These are phyloP conservation scores for Boletus rubescentipes DNA, from an alignment of 768 basidiomycete species.

Conservation along the genomic window DNA sequence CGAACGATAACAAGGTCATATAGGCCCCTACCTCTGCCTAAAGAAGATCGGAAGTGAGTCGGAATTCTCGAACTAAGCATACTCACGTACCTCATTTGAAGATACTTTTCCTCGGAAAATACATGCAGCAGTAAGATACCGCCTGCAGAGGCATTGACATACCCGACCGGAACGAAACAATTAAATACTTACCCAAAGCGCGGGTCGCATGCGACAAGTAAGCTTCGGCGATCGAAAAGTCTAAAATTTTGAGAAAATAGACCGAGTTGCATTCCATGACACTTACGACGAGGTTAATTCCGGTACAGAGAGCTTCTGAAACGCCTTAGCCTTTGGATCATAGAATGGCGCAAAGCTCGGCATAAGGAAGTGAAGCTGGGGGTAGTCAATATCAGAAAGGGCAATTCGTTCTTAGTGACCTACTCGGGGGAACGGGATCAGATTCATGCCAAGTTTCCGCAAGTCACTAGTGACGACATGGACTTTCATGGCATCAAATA, in stretches of 20 bases:
- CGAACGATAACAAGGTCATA: constrained; percentile 2
- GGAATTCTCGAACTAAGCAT: not conserved
- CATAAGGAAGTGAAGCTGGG: constrained; percentile 92
- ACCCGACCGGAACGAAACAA: not conserved
- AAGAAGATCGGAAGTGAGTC: constrained; percentile 10
- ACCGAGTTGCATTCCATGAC: not conserved
- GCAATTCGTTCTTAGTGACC: constrained; percentile 19
- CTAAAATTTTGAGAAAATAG: constrained; percentile 35
- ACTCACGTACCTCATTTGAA: constrained; percentile 68
- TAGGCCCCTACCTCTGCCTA: constrained; percentile 51
- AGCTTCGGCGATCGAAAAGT: constrained; percentile 75
- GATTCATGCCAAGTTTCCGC: constrained; percentile 89
- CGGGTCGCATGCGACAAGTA: constrained; percentile 83
- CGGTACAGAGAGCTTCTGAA: constrained; percentile 56
- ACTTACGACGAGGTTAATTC: constrained; percentile 77
- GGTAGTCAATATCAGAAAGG: not conserved
- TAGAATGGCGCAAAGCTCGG: constrained; percentile 92
- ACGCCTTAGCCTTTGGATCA: constrained; percentile 61
- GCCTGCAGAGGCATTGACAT: constrained; percentile 40
- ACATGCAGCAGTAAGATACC: constrained; percentile 83
- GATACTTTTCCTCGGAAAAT: constrained; percentile 85
- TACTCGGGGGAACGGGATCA: constrained; percentile 94
- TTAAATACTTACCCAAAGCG: constrained; percentile 54
- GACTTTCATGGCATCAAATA: not conserved
- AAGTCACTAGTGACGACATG: constrained; percentile 54